These are phyloP conservation scores for Hericium rajendrae DNA, from an alignment of 768 basidiomycete species.

Conservation along the genomic window DNA sequence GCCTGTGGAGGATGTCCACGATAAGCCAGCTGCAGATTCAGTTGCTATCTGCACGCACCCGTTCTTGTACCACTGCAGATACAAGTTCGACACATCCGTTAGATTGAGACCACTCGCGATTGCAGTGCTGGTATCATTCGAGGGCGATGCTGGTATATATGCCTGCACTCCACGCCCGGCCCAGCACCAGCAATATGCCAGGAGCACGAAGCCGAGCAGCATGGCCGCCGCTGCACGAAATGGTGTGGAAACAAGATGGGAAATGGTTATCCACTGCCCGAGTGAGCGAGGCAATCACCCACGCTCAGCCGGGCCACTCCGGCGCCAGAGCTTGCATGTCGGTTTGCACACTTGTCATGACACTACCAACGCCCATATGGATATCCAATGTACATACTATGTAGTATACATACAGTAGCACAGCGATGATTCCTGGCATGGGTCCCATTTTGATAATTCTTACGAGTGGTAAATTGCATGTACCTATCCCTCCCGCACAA, in stretches of 20 bases:
- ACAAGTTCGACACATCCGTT: constrained; percentile 48
- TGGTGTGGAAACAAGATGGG: not conserved
- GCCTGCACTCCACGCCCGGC: constrained; percentile 15
- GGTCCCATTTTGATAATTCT: no score
- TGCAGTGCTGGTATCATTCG: constrained; percentile 48
- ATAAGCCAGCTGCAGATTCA: not conserved
- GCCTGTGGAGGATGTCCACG: not conserved
- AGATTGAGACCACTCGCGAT: constrained; percentile 37
- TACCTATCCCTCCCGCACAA: constrained; percentile 33
- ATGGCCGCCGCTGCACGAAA: not conserved
- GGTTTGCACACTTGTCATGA: no score
- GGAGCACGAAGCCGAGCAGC: not conserved
- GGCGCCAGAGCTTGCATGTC: no score
- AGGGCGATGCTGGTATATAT: constrained; percentile 67
- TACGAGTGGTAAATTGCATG: no score
- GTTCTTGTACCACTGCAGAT: constrained; percentile 54
- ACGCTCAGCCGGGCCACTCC: no score
- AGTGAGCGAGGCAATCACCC: not conserved
- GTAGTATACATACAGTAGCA: no score
- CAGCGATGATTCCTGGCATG: no score
- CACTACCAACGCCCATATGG: no score
- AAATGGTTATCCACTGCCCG: not conserved
- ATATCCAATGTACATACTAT: no score
- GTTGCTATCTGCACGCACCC: constrained; percentile 12
- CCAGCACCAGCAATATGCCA: no score